Evolutionary conservation across 1,284 basidiomycete genomes (phyloP).

Genomic region (Takashimella koratensis): DNA sequence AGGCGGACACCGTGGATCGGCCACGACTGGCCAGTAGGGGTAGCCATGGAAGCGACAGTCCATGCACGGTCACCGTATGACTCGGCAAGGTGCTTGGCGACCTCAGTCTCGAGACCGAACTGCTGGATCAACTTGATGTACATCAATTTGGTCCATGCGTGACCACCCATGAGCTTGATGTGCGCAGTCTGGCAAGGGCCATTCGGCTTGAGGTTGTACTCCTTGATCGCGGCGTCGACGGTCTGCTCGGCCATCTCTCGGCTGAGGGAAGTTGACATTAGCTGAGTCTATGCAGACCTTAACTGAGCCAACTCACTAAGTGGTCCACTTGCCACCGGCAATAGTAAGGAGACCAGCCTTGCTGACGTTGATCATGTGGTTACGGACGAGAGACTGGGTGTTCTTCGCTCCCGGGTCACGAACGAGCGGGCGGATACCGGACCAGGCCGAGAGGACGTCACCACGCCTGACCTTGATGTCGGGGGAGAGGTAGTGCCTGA

Average conservation of each 20-base stretch:
- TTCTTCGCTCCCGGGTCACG: constrained; percentile 74
- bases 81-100: constrained; percentile 88
- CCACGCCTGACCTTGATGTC: constrained; percentile 92
- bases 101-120: constrained; percentile 84
- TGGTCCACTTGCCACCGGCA: constrained; percentile 98
- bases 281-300: background rate
- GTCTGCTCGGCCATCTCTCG: constrained; percentile 95
- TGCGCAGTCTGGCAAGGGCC: constrained; percentile 74
- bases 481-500: constrained; percentile 74
- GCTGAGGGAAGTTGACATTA: constrained; percentile 20
- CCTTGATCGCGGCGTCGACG: constrained; percentile 80
- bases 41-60: constrained; percentile 80
- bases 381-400: constrained; percentile 87
- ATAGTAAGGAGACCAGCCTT: constrained; percentile 85
- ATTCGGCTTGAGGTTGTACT: constrained; percentile 61
- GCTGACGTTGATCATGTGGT: constrained; percentile 87
- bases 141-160: constrained; percentile 94
- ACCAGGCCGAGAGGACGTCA: constrained; percentile 97
- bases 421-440: constrained; percentile 84
- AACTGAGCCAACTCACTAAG: constrained; percentile 57
- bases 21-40: constrained; percentile 66
- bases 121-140: constrained; percentile 93
- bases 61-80: constrained; percentile 91
- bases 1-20: constrained; percentile 81
- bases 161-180: constrained; percentile 83